phyloP scores from a whole-genome alignment of 2,329 filamentous ascomycete genomes.

The Ophiostoma quercus region DNA sequence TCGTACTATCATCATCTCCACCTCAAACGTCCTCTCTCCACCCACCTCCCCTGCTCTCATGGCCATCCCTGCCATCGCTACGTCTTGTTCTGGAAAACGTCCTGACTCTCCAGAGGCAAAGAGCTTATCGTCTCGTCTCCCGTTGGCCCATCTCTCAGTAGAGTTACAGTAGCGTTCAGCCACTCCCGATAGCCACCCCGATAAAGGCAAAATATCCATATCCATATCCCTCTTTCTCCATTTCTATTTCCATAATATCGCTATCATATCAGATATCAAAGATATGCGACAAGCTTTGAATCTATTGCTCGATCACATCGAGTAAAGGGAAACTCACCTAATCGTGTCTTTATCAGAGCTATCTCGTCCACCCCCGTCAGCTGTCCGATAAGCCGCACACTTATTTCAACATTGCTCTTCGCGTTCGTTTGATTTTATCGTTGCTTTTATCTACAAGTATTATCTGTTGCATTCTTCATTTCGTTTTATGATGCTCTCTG shows the following conservation, averaged over 20 bases:
- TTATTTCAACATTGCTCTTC: not conserved
- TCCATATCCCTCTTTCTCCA: not conserved
- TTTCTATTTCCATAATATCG: not conserved
- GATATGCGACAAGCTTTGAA: conserved; percentile 6
- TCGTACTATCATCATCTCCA: not conserved
- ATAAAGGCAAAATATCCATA: conserved; percentile 6
- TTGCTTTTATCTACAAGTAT: not conserved
- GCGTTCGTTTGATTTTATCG: not conserved
- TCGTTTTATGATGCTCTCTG: not conserved
- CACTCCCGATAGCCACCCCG: conserved; percentile 6
- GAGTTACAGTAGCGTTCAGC: conserved; percentile 6
- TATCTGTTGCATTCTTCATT: not conserved
- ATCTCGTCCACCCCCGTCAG: conserved; percentile 3
- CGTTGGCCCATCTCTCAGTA: conserved; percentile 2
- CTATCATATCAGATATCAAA: conserved; percentile 5
- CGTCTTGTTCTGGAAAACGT: not conserved
- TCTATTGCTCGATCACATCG: conserved; percentile 26
- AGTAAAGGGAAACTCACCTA: conserved; percentile 19
- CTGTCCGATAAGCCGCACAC: not conserved
- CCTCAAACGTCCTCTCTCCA: not conserved
- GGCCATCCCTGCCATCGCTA: not conserved
- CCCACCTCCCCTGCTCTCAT: not conserved
- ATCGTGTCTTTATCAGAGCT: conserved; percentile 3
- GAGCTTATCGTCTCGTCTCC: conserved; percentile 11
- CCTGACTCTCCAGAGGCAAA: not conserved